Conservation (phyloP, 2,329 filamentous ascomycete genomes). For the Ascochyta viciae-villosae region DNA sequence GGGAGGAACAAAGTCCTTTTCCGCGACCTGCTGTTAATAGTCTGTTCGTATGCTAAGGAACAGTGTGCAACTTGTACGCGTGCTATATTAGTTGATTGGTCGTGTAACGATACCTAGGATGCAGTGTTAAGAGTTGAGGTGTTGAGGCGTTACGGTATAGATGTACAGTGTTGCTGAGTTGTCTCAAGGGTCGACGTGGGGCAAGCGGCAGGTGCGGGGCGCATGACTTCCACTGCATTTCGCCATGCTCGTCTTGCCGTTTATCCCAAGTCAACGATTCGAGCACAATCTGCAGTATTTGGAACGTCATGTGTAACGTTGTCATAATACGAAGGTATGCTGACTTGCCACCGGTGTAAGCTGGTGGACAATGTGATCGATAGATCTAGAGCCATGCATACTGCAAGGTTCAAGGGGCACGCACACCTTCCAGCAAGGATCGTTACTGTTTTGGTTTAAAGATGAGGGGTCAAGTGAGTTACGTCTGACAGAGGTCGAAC, state of each 20-base stretch:
- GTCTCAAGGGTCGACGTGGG: not conserved
- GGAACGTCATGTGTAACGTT: too few species aligned
- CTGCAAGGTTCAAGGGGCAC: not conserved
- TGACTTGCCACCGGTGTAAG: too few species aligned
- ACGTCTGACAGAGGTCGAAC: not conserved
- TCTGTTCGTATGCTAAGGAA: too few species aligned
- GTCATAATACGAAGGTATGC: too few species aligned
- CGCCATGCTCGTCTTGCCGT: too few species aligned
- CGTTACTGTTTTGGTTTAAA: not conserved
- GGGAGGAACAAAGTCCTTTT: not conserved
- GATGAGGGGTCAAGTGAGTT: not conserved
- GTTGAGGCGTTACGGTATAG: not conserved
- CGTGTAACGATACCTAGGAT: not conserved
- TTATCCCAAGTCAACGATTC: too few species aligned
- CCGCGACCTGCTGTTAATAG: too few species aligned
- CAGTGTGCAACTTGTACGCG: slow-evolving; percentile 1
- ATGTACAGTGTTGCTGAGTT: not conserved
- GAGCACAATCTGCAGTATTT: too few species aligned
- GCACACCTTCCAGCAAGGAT: not conserved
- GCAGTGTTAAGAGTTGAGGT: not conserved
- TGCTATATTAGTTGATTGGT: slow-evolving; percentile 1
- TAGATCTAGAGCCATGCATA: too few species aligned
- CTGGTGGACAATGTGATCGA: too few species aligned
- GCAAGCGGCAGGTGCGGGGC: too few species aligned
- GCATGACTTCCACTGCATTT: too few species aligned